Evolutionary conservation across 2,329 filamentous ascomycete species (phyloP).

Genomic region (Exophiala sp.): DNA sequence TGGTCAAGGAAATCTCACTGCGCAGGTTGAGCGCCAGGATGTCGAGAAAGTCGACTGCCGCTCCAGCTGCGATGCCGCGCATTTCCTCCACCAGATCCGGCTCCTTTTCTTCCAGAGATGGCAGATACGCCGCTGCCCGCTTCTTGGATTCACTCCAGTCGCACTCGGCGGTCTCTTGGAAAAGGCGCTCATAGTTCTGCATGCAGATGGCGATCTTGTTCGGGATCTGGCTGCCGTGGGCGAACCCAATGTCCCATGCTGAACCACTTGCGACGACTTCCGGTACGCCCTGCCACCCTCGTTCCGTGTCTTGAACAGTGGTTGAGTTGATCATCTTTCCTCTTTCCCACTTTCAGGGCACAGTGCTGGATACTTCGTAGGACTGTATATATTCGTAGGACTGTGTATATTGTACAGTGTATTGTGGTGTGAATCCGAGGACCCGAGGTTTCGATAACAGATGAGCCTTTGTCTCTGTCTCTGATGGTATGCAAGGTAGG

Average conservation of each 20-base stretch:
- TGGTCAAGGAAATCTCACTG: conserved; percentile 45
- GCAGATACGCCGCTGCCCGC: conserved; percentile 40
- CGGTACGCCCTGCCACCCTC: conserved; percentile 1
- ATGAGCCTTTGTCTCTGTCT: too few relatives aligned
- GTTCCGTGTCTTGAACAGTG: neutral
- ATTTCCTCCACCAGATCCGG: conserved; percentile 32
- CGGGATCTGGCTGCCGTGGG: conserved; percentile 5
- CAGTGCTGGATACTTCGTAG: too few relatives aligned
- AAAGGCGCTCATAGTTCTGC: conserved; percentile 33
- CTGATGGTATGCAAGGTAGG: too few relatives aligned
- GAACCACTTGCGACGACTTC: conserved; percentile 5
- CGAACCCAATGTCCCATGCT: conserved; percentile 2
- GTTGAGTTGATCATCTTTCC: neutral
- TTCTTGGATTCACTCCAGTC: conserved; percentile 42
- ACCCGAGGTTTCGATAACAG: too few relatives aligned
- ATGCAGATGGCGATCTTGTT: neutral
- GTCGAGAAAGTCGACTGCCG: conserved; percentile 41
- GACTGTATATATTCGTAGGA: too few relatives aligned
- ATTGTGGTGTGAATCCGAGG: too few relatives aligned
- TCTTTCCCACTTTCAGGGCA: too few relatives aligned
- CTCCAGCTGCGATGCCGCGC: conserved; percentile 47
- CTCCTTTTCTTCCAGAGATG: conserved; percentile 34
- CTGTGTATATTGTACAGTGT: too few relatives aligned
- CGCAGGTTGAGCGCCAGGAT: conserved; percentile 54
- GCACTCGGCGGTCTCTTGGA: conserved; percentile 33